A percentile compares a stretch with the other conserved stretches of the same genome.
phyloP scores from a whole-genome alignment of 441 rosid genomes.

The Populus hybrid region DNA sequence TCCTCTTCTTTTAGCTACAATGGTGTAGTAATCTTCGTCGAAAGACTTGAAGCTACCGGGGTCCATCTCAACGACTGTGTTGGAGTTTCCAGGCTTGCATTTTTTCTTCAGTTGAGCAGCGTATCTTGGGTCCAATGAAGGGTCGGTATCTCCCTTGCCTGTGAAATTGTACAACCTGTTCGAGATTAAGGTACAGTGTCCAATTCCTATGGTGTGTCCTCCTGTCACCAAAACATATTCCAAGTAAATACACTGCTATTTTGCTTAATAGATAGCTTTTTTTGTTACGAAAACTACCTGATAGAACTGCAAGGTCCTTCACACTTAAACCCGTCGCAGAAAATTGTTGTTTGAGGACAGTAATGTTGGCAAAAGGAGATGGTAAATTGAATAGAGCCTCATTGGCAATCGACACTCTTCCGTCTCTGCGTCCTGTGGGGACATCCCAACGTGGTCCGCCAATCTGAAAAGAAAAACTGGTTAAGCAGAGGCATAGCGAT shows the following conservation, averaged over 20 bases:
- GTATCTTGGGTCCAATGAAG: constrained; percentile 2
- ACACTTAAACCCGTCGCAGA: constrained; percentile 41
- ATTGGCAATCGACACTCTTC: constrained; percentile 38
- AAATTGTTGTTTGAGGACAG: constrained; percentile 32
- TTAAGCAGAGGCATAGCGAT: background rate
- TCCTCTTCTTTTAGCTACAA: constrained; percentile 7
- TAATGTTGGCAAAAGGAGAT: constrained; percentile 36
- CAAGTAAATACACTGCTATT: no score
- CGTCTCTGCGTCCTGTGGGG: constrained; percentile 72
- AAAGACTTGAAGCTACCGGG: constrained; percentile 8
- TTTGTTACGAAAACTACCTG: constrained; percentile 33
- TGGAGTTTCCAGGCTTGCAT: constrained; percentile 5
- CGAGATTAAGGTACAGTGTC: constrained; percentile 3
- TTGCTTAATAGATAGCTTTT: no score
- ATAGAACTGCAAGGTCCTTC: constrained; percentile 63
- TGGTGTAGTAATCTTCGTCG: constrained; percentile 5
- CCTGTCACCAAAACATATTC: constrained; percentile 26
- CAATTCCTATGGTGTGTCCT: constrained; percentile 55
- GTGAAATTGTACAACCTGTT: constrained; percentile 19
- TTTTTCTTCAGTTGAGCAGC: constrained; percentile 6
- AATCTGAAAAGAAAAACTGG: constrained; percentile 25
- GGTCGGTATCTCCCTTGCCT: constrained; percentile 17
- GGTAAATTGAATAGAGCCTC: constrained; percentile 39
- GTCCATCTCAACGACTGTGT: constrained; percentile 4
- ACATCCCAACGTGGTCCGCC: constrained; percentile 57